Evolutionary conservation across 805 yeast genomes (phyloP).

Genomic region (Torulaspora microellipsoides): DNA sequence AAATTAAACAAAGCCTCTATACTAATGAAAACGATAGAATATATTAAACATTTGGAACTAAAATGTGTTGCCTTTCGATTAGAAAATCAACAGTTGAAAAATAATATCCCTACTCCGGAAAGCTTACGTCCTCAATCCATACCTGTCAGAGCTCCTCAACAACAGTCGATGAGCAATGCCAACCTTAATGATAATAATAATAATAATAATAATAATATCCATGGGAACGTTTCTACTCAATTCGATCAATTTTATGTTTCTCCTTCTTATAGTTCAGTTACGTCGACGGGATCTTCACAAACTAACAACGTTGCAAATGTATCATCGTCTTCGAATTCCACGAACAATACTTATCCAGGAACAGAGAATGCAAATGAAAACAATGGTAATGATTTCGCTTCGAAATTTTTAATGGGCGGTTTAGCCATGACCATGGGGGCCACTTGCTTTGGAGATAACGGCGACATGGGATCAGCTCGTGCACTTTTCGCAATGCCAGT

Average conservation of each 20-base stretch:
- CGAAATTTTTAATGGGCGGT: constrained; percentile 56
- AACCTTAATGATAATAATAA: constrained; percentile 5
- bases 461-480: constrained; percentile 38
- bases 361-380: constrained; percentile 4
- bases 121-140: constrained; percentile 10
- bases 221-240: not conserved
- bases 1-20: constrained; percentile 76
- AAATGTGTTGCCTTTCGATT: constrained; percentile 48
- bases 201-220: constrained; percentile 12
- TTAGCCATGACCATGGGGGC: constrained; percentile 62
- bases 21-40: constrained; percentile 70
- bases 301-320: not conserved
- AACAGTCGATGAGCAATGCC: constrained; percentile 11
- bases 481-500: constrained; percentile 48
- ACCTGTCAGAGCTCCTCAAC: constrained; percentile 10
- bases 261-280: constrained; percentile 1
- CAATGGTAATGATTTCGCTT: constrained; percentile 29
- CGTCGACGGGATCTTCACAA: not conserved
- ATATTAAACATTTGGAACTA: constrained; percentile 65
- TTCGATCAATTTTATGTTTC: constrained; percentile 3
- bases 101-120: constrained; percentile 14
- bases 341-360: constrained; percentile 1
- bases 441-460: constrained; percentile 49
- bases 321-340: not conserved
- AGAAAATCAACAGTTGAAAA: constrained; percentile 44